Evolutionary conservation across 768 basidiomycete genomes (phyloP), one percentile per base, ranked within the genome.

Genomic region (Amanita rimosa): DNA sequence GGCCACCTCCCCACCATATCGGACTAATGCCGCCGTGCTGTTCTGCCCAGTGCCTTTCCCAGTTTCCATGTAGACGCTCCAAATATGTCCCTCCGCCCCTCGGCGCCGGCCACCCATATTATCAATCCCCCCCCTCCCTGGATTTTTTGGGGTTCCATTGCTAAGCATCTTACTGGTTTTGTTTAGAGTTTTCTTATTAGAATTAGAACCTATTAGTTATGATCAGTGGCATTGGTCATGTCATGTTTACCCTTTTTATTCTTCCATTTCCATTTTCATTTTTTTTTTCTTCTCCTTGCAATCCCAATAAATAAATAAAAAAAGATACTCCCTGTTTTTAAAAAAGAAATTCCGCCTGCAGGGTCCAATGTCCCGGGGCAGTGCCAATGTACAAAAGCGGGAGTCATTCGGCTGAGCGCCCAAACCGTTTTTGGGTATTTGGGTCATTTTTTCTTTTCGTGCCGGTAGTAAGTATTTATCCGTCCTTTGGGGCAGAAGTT

Each of bases 51-150:
- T 22, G 9, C 34, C 4, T 34, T 34, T 4, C 22, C 44, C 11
- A 34, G 44, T 46, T 46, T 46, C 44, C 44, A 46, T 46, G 44
- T n/a, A n/a, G n/a, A 16, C 44, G 17, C 29, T 21, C 21, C 17
- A 14, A n/a, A 43, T 24, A 27, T 16, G 24, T 13, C 5, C 9
- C 9, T 27, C 4, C 8, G 26, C 13, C 16, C 38, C n/a, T 39
- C 16, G 21, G 38, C 21, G 38, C 38, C 38, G 38, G 37, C 11
- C 17, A 19, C 21, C 38, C 38, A 19, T n/a, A n/a, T 19, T 5
- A 39, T 39, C 38, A 39, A 19, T 22, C 17, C 21, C 19, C 21
- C 5, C 7, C 31, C 11, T n/a, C n/a, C n/a, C n/a, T n/a, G n/a
- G n/a, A n/a, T n/a, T 29, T 31, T 31, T 31, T 31, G 1, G 10